Evolutionary conservation across 148 eudicot species (phyloP).

Genomic region (Chenopodium formosanum): DNA sequence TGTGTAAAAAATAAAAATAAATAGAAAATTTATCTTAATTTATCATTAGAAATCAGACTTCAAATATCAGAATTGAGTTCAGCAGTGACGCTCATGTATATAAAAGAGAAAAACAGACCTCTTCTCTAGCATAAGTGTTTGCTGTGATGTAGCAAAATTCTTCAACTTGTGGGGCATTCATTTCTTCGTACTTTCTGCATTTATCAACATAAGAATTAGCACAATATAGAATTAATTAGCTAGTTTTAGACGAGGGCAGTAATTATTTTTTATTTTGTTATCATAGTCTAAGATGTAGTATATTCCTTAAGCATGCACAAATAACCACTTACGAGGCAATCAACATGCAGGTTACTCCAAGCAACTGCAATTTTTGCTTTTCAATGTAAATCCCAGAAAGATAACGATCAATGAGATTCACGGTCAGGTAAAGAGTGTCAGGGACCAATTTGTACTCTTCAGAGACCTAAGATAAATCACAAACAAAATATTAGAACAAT

Average conservation of each 20-base stretch:
- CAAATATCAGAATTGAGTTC: neutral
- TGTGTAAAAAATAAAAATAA: neutral
- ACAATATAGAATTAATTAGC: conserved; percentile 16
- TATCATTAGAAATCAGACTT: neutral
- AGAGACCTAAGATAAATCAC: conserved; percentile 49
- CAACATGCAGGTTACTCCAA: conserved; percentile 92
- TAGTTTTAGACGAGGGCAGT: neutral
- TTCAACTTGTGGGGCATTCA: conserved; percentile 73
- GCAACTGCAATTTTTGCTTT: conserved; percentile 81
- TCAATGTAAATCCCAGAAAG: conserved; percentile 69
- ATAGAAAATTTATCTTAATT: neutral
- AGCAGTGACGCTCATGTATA: neutral
- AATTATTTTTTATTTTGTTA: neutral
- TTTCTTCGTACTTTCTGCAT: conserved; percentile 84
- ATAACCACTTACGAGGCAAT: conserved; percentile 83
- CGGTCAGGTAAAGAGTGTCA: conserved; percentile 90
- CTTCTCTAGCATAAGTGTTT: conserved; percentile 74
- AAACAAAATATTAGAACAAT: neutral
- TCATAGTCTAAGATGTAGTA: neutral
- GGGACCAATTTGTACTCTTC: conserved; percentile 85
- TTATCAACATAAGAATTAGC: conserved; percentile 14
- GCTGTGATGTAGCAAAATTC: conserved; percentile 91
- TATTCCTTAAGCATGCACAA: neutral
- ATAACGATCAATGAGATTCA: conserved; percentile 76
- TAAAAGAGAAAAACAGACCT: conserved; percentile 36